phyloP scores from a whole-genome alignment of 2,329 filamentous ascomycete genomes.

The Byssoonygena ceratinophila region DNA sequence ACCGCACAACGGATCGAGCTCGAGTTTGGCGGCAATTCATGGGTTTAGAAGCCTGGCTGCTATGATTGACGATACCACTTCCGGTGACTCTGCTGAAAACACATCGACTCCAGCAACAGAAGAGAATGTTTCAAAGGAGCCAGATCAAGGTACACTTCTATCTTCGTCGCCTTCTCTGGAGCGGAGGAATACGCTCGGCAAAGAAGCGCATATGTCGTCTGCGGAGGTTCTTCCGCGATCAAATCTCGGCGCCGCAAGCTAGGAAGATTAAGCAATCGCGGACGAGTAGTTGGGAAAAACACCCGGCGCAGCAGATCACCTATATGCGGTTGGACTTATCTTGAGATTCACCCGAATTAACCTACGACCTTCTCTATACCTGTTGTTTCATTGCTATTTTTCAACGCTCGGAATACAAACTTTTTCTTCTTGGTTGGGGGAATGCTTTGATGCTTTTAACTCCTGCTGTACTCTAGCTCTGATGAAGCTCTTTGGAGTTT shows the following conservation, averaged over 20 bases:
- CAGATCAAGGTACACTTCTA: background rate
- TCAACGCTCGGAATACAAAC: background rate
- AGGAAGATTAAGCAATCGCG: background rate
- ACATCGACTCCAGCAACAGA: background rate
- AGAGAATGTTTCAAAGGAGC: background rate
- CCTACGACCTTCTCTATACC: background rate
- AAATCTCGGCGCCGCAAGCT: slow-evolving; percentile 1
- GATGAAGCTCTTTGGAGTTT: background rate
- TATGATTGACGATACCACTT: slow-evolving; percentile 61
- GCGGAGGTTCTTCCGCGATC: slow-evolving; percentile 10
- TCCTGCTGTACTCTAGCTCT: slow-evolving; percentile 3
- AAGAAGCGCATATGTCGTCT: slow-evolving; percentile 12
- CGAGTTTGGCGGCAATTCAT: slow-evolving; percentile 66
- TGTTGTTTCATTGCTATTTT: background rate
- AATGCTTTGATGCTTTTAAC: background rate
- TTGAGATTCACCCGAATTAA: background rate
- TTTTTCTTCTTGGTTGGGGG: background rate
- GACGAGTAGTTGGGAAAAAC: background rate
- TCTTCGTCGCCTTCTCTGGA: slow-evolving; percentile 3
- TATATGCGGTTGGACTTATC: too few species aligned
- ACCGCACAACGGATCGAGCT: slow-evolving; percentile 40
- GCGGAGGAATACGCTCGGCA: slow-evolving; percentile 7
- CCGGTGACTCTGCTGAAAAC: slow-evolving; percentile 30
- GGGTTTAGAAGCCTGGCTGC: slow-evolving; percentile 83
- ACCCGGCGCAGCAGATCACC: background rate